Percentiles rank a stretch among this genome's conserved stretches.
These are phyloP conservation scores for Salix suchowensis DNA, from an alignment of 345 rosid genomes.

Conservation along the genomic window DNA sequence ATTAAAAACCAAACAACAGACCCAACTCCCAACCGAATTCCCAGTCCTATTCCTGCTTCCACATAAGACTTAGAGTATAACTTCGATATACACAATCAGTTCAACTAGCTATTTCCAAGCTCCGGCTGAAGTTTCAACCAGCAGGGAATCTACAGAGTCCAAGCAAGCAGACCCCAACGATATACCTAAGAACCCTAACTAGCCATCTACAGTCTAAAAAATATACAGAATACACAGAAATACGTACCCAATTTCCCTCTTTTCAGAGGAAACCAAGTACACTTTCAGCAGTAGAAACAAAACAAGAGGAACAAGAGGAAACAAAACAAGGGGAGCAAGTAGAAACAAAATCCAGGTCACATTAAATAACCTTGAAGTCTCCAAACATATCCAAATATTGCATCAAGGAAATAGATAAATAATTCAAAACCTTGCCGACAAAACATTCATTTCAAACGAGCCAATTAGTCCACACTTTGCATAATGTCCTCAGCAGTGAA, in stretches of 20 bases:
- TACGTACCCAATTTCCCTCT: neutral
- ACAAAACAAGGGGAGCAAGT: neutral
- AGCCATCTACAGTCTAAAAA: neutral
- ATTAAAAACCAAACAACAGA: neutral
- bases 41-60: neutral
- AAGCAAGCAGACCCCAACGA: neutral
- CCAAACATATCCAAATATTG: neutral
- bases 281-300: neutral
- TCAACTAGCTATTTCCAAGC: neutral
- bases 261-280: neutral
- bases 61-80: neutral
- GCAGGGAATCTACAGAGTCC: neutral
- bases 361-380: neutral
- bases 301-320: neutral
- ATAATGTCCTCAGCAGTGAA: slow-evolving; percentile 69
- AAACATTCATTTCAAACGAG: neutral
- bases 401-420: neutral
- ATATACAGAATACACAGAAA: neutral
- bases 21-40: neutral
- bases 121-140: neutral
- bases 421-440: neutral
- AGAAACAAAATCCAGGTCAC: neutral
- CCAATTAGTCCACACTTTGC: slow-evolving; percentile 55
- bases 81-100: neutral
- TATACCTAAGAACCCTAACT: neutral